phyloP scores from a whole-genome alignment of 768 basidiomycete genomes.

The Suillus cothurnatus region DNA sequence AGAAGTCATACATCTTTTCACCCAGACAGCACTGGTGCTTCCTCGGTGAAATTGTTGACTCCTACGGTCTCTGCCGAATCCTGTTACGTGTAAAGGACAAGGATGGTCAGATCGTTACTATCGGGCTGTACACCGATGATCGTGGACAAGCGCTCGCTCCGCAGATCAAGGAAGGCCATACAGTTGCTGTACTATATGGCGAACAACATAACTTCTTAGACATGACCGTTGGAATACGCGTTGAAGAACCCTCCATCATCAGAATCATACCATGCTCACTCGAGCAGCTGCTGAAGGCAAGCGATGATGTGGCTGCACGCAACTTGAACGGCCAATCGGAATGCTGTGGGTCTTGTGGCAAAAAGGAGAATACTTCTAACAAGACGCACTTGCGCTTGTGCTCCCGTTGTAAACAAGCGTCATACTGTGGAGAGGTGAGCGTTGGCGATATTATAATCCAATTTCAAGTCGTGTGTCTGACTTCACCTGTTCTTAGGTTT shows the following conservation, averaged over 20 bases:
- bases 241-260: constrained; percentile 8
- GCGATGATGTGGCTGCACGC: neutral
- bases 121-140: constrained; percentile 29
- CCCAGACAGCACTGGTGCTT: constrained; percentile 36
- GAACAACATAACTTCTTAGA: constrained; percentile 11
- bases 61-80: constrained; percentile 22
- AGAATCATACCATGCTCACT: constrained; percentile 2
- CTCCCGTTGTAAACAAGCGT: neutral
- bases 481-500: neutral
- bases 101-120: constrained; percentile 20
- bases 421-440: constrained; percentile 6
- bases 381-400: constrained; percentile 1
- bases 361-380: neutral
- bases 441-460: neutral
- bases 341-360: neutral
- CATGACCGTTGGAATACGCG: constrained; percentile 7
- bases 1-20: neutral
- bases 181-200: constrained; percentile 15
- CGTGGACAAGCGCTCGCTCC: neutral
- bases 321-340: neutral
- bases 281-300: neutral
- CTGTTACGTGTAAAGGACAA: constrained; percentile 31
- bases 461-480: neutral
- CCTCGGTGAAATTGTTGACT: constrained; percentile 30
- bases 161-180: constrained; percentile 6